A percentile compares a stretch with the other conserved stretches of the same genome.
Evolutionary conservation across 2,329 filamentous ascomycete genomes (phyloP).

Genomic region (Cryphonectria carpinicola): DNA sequence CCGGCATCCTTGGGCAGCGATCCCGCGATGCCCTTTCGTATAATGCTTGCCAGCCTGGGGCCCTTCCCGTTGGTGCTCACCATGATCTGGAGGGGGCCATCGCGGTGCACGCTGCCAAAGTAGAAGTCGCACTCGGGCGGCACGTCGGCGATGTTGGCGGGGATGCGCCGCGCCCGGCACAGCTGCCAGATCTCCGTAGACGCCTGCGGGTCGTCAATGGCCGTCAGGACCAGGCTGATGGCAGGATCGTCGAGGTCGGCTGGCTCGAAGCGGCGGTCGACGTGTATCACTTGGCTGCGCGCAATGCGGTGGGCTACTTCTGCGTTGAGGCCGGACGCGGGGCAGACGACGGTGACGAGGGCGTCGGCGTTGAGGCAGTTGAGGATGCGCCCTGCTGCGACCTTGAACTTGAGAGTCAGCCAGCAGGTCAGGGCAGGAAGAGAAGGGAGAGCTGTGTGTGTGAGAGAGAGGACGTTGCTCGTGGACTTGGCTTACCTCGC

Average conservation of each 20-base stretch:
- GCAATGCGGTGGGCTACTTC: conserved; percentile 85
- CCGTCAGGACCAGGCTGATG: conserved; percentile 92
- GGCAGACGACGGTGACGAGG: conserved; percentile 82
- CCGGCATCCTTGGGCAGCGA: conserved; percentile 79
- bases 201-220: conserved; percentile 91
- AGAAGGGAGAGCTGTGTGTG: too few species aligned
- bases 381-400: conserved; percentile 91
- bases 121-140: conserved; percentile 98
- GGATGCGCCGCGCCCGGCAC: conserved; percentile 81
- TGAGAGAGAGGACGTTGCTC: neutral
- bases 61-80: conserved; percentile 98
- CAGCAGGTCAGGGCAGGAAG: neutral
- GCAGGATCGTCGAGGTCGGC: conserved; percentile 79
- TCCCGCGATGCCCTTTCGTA: conserved; percentile 79
- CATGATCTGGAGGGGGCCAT: conserved; percentile 97
- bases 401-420: conserved; percentile 56
- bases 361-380: conserved; percentile 96
- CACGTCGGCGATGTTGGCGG: conserved; percentile 96
- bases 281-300: conserved; percentile 74
- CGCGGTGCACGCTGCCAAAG: conserved; percentile 93
- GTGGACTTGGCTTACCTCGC: conserved; percentile 67
- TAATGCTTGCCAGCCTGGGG: conserved; percentile 84
- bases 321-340: conserved; percentile 77
- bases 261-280: conserved; percentile 83
- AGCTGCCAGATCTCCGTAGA: conserved; percentile 91